Evolutionary conservation across 805 yeast genomes (phyloP).

Genomic region (Vanderwaltozyma verrucispora): DNA sequence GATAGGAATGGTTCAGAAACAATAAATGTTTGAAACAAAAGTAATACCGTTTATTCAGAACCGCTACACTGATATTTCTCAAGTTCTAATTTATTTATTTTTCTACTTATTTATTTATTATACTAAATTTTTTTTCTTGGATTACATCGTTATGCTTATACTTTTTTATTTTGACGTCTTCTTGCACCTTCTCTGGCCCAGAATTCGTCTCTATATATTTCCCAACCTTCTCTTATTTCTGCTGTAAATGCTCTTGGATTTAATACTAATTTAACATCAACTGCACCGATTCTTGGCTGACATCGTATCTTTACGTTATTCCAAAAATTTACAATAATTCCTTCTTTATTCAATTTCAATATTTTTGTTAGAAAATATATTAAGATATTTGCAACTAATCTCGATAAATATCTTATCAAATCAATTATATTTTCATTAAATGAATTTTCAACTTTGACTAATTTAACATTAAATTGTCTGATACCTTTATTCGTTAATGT

Average conservation of each 20-base stretch:
- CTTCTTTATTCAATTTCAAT: conserved; percentile 8
- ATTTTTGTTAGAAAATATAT: conserved; percentile 9
- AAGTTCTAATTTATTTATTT: too few species aligned
- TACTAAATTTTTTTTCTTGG: too few species aligned
- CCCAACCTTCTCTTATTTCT: conserved; percentile 90
- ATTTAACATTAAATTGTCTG: conserved; percentile 66
- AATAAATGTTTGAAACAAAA: conserved; percentile 3
- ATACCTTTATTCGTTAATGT: conserved; percentile 82
- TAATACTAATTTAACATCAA: conserved; percentile 70
- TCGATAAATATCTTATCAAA: conserved; percentile 22
- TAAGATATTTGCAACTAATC: conserved; percentile 16
- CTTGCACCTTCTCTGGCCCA: conserved; percentile 80
- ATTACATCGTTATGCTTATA: too few species aligned
- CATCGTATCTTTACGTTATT: conserved; percentile 27
- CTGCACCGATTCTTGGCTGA: conserved; percentile 61
- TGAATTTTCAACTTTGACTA: conserved; percentile 50
- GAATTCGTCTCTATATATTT: conserved; percentile 80
- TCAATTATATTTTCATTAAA: conserved; percentile 31
- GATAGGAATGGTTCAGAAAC: conserved; percentile 6
- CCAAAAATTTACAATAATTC: conserved; percentile 16
- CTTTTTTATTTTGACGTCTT: conserved; percentile 29
- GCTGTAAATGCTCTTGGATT: conserved; percentile 75
- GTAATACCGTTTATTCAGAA: conserved; percentile 10
- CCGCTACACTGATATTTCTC: conserved; percentile 16
- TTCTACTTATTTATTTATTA: too few species aligned